Evolutionary conservation across 2,329 filamentous ascomycete genomes (phyloP).

Genomic region (Coniochaeta sp.): DNA sequence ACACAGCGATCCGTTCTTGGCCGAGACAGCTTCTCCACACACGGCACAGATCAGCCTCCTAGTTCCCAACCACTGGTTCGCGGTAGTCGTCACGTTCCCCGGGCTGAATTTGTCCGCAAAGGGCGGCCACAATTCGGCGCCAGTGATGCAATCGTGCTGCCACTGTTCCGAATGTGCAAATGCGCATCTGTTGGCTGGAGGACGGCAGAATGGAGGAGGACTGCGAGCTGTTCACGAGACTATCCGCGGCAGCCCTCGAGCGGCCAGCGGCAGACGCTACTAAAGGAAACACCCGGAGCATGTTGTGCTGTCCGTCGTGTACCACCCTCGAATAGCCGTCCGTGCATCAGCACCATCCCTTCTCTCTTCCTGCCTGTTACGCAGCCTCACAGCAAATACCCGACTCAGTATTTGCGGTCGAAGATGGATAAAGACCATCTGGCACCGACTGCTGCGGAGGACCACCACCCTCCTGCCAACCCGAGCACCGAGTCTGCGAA

Average conservation of each 20-base stretch:
- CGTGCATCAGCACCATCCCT: not conserved
- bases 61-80: not conserved
- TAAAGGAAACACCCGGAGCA: not conserved
- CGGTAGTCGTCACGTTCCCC: not conserved
- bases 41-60: not conserved
- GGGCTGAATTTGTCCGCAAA: not conserved
- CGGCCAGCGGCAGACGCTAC: not conserved
- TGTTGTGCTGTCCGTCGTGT: not conserved
- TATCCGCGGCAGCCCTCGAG: not conserved
- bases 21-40: not conserved
- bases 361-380: not conserved
- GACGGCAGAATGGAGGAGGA: not conserved
- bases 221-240: not conserved
- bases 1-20: not conserved
- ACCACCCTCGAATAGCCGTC: not conserved
- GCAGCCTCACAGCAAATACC: not conserved
- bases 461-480: not conserved
- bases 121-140: not conserved
- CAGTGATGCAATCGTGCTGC: not conserved
- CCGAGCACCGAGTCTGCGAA: not conserved
- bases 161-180: not conserved
- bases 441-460: not conserved
- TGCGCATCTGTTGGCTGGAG: not conserved
- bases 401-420: not conserved
- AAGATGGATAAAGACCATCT: conserved; percentile 16